phyloP scores from a whole-genome alignment of 768 basidiomycete species.

The Porphyrellus cyaneotinctus region DNA sequence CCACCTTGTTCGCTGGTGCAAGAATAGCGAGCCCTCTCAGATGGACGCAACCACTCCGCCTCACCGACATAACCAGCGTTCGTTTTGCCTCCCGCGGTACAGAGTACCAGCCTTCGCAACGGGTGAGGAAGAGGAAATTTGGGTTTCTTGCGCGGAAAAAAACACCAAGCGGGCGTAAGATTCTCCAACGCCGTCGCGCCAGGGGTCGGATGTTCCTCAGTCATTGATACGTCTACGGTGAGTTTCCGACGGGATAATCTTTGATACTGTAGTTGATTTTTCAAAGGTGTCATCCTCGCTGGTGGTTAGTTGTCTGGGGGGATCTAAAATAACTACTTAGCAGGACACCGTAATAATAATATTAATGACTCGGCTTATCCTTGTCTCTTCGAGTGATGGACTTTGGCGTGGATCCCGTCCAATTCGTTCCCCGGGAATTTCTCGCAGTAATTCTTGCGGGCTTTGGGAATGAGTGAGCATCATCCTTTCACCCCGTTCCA shows the following conservation, averaged over 20 bases:
- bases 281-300: too few species aligned
- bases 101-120: constrained; percentile 97
- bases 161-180: constrained; percentile 63
- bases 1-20: constrained; percentile 11
- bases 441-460: constrained; percentile 86
- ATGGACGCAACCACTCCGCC: constrained; percentile 21
- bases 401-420: constrained; percentile 51
- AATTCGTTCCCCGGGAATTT: constrained; percentile 68
- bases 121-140: constrained; percentile 88
- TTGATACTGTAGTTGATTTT: too few species aligned
- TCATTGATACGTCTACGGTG: constrained; percentile 48
- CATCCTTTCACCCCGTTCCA: background rate
- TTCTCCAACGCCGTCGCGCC: constrained; percentile 61
- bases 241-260: background rate
- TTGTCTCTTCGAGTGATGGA: constrained; percentile 55
- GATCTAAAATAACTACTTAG: too few species aligned
- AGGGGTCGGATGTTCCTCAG: constrained; percentile 79
- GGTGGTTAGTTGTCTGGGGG: too few species aligned
- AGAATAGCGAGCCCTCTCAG: constrained; percentile 14
- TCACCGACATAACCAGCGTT: constrained; percentile 18
- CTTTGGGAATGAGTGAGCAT: constrained; percentile 81
- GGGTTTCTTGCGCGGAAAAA: constrained; percentile 82
- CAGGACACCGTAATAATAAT: too few species aligned
- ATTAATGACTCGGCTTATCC: too few species aligned
- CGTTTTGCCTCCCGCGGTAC: constrained; percentile 70